Evolutionary conservation across 2,329 filamentous ascomycete genomes (phyloP), one percentile per base, ranked within the genome.

Genomic region (Metarhizium guizhouense): DNA sequence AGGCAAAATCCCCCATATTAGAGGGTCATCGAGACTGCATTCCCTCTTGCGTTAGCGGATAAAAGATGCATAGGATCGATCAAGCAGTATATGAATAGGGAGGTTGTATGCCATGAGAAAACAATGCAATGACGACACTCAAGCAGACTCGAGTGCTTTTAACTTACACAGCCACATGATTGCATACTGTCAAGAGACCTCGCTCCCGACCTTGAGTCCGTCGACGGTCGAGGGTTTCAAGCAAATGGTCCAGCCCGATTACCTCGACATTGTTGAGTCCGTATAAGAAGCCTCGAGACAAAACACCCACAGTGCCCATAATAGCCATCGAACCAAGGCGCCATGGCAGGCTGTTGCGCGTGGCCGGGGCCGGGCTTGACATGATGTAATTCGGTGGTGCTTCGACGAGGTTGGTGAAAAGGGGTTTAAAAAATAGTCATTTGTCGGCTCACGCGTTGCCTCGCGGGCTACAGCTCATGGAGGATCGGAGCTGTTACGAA

Each of bases 1-100:
- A 1, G 94, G 94, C 4, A 99, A 75, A 40, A 90, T 83, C 18
- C 93, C 94, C 93, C 93, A 99, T 63, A 96, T 85, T 57, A 97
- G 74, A 30, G 94, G 94, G 73, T 99, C 94, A 72, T 99, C 94
- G 63, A 97, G 75, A 57, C 93, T 96, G 69, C 47, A 45, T 18
- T 20, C 11, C 8, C 25, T 25, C 25, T 8, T 14, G 25, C 4
- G 45, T 48, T 48, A 48, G 45, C 25, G 10, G 20, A 30, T 18
- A 4, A 14, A 30, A 32, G 7, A 30, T 16, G 13, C 4, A 29
- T 13, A 13, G 20, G 14, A 48, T 48, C 10, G 25, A 30, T 2
- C 25, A 25, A 4, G 25, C 25, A 25, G 25, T 25, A 25, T 25
- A 25, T 25, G 25, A 25, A 25, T 25, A 25, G 25, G 32, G 13